Base-by-base conservation (phyloP, 164 flowering plant genomes). In the Aristolochia contorta region DNA sequence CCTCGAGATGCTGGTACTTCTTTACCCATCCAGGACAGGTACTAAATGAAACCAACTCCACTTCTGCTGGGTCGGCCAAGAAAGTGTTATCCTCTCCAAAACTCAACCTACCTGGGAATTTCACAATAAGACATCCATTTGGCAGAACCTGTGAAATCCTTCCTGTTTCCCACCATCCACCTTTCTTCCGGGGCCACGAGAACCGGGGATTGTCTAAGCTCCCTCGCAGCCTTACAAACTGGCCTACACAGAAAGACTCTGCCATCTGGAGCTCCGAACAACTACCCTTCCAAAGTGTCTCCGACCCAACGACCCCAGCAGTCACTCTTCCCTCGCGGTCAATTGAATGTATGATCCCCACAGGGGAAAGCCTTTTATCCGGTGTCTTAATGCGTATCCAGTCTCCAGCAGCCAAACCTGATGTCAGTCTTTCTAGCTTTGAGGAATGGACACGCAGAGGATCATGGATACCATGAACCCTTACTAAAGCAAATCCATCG, bases 31-130 rank as follows among this genome's bases (percentile, higher is more conserved):
- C 83, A 18, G 66, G 74, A 64, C 82, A 84, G 15, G 73, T 79
- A 32, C 54, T 43, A 63, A 91, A 91, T 22, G 80, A 75, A 27
- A 89, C 93, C 24, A 69, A 65, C 71, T 89, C 96, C 13, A 89
- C 96, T 75, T 92, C 96, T 58, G 89, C 85, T 53, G 98, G 96
- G 66, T 92, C 98, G 1, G 93, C 98, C 71, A 87, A 66, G 68
- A 72, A 80, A 53, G 69, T 61, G 24, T 25, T 54, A 51, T 73
- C 72, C 45, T 77, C 78, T 55, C 72, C 76, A 41, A 89, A 64
- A 12, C 64, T 24, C 56, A 85, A 54, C 58, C 78, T 80, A 9
- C 98, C 90, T 0, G 98, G 96, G 51, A 89, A 89, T 59, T 67
- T 76, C 23, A 89, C 87, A 12, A 81, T 66, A 14, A 88, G 89